Percentiles rank a stretch among this genome's conserved stretches.
Evolutionary conservation across 2,329 filamentous ascomycete genomes (phyloP).

Genomic region (Ophiostoma sp.): DNA sequence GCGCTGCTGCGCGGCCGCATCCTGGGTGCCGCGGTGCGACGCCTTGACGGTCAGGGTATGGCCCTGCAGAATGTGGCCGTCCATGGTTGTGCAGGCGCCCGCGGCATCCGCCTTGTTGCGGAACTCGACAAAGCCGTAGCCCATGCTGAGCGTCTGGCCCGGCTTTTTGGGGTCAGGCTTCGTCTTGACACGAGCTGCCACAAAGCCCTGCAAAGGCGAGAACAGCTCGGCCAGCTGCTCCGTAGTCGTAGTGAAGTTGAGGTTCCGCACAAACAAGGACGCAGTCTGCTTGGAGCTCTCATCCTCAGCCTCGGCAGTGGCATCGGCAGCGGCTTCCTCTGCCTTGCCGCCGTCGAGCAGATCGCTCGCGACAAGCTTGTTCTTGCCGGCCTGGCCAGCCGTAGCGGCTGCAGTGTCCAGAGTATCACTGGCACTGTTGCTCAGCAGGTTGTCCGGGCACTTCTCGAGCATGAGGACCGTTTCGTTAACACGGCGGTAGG

Average conservation of each 20-base stretch:
- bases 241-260: slow-evolving; percentile 87
- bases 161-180: slow-evolving; percentile 90
- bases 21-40: slow-evolving; percentile 75
- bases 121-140: slow-evolving; percentile 94
- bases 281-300: slow-evolving; percentile 54
- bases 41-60: slow-evolving; percentile 83
- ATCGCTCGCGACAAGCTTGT: slow-evolving; percentile 28
- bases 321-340: not conserved
- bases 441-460: slow-evolving; percentile 80
- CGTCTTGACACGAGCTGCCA: slow-evolving; percentile 87
- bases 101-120: slow-evolving; percentile 73
- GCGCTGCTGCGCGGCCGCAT: slow-evolving; percentile 83
- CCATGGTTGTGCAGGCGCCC: slow-evolving; percentile 79
- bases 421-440: slow-evolving; percentile 34
- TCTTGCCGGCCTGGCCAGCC: slow-evolving; percentile 15
- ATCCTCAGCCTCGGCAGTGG: not conserved
- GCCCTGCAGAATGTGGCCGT: slow-evolving; percentile 81
- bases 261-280: slow-evolving; percentile 91
- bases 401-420: not conserved
- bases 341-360: slow-evolving; percentile 20
- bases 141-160: slow-evolving; percentile 89
- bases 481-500: slow-evolving; percentile 88
- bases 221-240: slow-evolving; percentile 75
- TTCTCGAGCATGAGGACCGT: slow-evolving; percentile 92
- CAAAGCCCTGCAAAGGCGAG: slow-evolving; percentile 78